Evolutionary conservation across 192 early-diverging fungal species (phyloP).

Genomic region (Entomortierella beljakovae): DNA sequence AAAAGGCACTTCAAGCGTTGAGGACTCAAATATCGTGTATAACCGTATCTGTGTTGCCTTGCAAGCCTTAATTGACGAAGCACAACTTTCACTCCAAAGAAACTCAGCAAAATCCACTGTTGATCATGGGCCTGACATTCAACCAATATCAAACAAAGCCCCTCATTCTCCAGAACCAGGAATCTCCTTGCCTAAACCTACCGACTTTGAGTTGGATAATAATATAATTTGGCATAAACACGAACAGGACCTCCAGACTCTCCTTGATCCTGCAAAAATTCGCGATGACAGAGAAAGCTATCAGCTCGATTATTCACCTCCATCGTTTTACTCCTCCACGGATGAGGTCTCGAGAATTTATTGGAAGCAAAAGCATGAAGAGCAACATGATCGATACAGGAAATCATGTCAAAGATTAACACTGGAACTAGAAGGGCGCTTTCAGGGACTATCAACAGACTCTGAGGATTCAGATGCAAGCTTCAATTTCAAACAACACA

Average conservation of each 20-base stretch:
- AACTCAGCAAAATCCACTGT: neutral
- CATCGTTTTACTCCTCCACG: conserved; percentile 22
- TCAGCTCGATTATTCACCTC: neutral
- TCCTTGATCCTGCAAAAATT: neutral
- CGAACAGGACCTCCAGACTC: neutral
- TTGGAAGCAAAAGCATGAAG: conserved; percentile 52
- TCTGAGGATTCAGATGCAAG: conserved; percentile 30
- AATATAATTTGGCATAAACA: neutral
- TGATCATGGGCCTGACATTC: neutral
- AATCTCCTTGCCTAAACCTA: neutral
- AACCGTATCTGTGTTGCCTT: conserved; percentile 39
- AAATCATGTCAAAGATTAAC: conserved; percentile 36
- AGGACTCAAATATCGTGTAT: conserved; percentile 34
- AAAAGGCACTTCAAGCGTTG: neutral
- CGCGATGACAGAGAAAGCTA: neutral
- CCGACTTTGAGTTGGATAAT: neutral
- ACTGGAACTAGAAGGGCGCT: conserved; percentile 17
- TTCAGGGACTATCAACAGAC: conserved; percentile 16
- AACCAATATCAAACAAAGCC: neutral
- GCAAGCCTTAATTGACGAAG: conserved; percentile 32
- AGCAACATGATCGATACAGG: conserved; percentile 51
- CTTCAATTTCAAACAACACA: conserved; percentile 1
- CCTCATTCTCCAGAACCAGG: neutral
- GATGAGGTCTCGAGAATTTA: conserved; percentile 36
- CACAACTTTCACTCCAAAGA: conserved; percentile 24